These are phyloP conservation scores for Bretschneidera sinensis DNA, from an alignment of 345 rosid species.

Conservation along the genomic window DNA sequence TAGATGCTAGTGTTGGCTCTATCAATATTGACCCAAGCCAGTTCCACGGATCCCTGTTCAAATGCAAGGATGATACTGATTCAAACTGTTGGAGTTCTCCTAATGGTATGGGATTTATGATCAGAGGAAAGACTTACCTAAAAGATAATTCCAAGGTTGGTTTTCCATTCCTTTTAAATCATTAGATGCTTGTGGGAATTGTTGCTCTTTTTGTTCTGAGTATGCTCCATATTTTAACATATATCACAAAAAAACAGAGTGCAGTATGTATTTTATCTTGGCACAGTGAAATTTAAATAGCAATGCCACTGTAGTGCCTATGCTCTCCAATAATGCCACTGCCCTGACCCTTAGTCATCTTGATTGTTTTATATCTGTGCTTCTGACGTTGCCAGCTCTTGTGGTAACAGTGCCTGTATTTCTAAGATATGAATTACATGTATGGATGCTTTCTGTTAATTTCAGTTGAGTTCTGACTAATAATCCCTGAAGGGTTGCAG, in stretches of 20 bases:
- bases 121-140: conserved; percentile 88
- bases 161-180: not conserved
- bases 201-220: not conserved
- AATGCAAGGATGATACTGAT: conserved; percentile 57
- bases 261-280: no score
- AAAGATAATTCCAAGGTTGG: conserved; percentile 78
- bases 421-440: no score
- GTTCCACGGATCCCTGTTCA: conserved; percentile 57
- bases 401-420: no score
- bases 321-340: not conserved
- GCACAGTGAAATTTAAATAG: not conserved
- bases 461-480: no score
- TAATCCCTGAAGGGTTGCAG: no score
- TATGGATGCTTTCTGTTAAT: no score
- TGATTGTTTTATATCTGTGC: no score
- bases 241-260: no score
- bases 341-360: not conserved
- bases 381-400: no score
- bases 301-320: not conserved
- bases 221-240: not conserved
- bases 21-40: conserved; percentile 47
- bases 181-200: not conserved
- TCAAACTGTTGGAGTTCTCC: conserved; percentile 91
- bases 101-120: conserved; percentile 81
- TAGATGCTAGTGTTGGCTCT: conserved; percentile 51